Base-by-base conservation (phyloP, 2,329 filamentous ascomycete species). In the Elsinoe batatas region DNA sequence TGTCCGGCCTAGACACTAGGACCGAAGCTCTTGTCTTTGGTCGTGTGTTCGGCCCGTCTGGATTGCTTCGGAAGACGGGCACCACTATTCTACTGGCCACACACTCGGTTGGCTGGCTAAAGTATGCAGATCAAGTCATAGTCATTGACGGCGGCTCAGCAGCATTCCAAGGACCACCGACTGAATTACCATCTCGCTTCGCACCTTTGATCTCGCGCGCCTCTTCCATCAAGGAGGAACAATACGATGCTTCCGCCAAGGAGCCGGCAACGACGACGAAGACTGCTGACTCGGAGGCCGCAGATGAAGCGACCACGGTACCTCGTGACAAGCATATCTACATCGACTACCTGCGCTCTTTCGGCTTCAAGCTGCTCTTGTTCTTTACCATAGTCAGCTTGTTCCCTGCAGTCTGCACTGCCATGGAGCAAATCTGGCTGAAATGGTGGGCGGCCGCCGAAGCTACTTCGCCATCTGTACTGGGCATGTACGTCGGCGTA, bases 1-100 rank as follows among this genome's bases (percentile, higher is more conserved):
- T 94, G 67, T 64, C 74, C 54, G 83, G 88, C 8, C 81, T 93
- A 7, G 88, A 94, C 67, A 84, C 68, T 1, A 64, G 69, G 3
- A 80, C 77, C 0, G 67, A 73, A 10, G 61, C 68, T 5, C 59
- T 65, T 1, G 66, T 79, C 3, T 74, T 78, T 36, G 61, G 69
- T 8, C 66, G 68, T 3, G 63, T 79, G 0, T 62, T 79, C 3
- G 70, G 72, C 0, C 37, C 60, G 2, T 57, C 64, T 3, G 77
- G 78, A 0, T 56, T 79, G 1, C 61, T 78, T 1, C 68, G 69
- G 11, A 63, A 61, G 12, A 61, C 65, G 15, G 64, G 67, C 0
- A 65, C 66, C 6, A 76, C 74, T 0, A 71, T 74, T 1, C 57
- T 80, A 0, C 63, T 79, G 3, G 69, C 70, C 2, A 74, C 74